Conservation (phyloP, 495 filamentous ascomycete species). For the Durotheca rogersii region DNA sequence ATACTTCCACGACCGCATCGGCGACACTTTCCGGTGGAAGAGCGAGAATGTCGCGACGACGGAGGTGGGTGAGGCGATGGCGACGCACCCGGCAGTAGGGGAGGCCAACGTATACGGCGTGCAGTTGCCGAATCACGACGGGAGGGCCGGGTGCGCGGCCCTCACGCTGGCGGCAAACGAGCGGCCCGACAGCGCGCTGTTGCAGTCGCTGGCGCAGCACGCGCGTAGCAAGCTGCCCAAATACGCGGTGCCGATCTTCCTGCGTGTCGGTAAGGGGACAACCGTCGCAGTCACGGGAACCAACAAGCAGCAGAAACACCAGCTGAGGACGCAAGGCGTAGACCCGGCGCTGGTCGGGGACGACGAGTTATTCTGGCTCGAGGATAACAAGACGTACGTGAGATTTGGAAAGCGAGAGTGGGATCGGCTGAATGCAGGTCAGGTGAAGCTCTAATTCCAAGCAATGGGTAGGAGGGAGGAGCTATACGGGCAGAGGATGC, state of each 20-base stretch:
- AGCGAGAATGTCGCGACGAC: constrained; percentile 87
- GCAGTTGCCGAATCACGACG: constrained; percentile 77
- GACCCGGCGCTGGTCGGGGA: constrained; percentile 57
- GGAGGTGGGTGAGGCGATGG: constrained; percentile 75
- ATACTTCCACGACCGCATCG: constrained; percentile 88
- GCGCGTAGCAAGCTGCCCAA: constrained; percentile 59
- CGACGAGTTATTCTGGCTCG: constrained; percentile 68
- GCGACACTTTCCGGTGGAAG: constrained; percentile 96
- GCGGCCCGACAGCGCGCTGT: constrained; percentile 43
- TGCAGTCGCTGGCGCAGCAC: constrained; percentile 63
- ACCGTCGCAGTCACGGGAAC: constrained; percentile 71
- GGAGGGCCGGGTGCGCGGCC: constrained; percentile 80
- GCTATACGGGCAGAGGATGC: no score
- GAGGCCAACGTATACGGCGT: constrained; percentile 94
- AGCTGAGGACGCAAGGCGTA: constrained; percentile 70
- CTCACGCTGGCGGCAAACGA: constrained; percentile 52
- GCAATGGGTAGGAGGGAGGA: not conserved
- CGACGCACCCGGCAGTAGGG: constrained; percentile 62
- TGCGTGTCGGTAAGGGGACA: constrained; percentile 59
- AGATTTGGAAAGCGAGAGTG: constrained; percentile 67
- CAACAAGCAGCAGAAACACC: constrained; percentile 82
- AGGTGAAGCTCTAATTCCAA: constrained; percentile 62
- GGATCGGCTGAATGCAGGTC: constrained; percentile 63
- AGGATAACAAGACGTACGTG: constrained; percentile 65
- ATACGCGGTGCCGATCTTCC: constrained; percentile 77